phyloP scores from a whole-genome alignment of 257 asterid genomes.

The Nicotiana knightiana region DNA sequence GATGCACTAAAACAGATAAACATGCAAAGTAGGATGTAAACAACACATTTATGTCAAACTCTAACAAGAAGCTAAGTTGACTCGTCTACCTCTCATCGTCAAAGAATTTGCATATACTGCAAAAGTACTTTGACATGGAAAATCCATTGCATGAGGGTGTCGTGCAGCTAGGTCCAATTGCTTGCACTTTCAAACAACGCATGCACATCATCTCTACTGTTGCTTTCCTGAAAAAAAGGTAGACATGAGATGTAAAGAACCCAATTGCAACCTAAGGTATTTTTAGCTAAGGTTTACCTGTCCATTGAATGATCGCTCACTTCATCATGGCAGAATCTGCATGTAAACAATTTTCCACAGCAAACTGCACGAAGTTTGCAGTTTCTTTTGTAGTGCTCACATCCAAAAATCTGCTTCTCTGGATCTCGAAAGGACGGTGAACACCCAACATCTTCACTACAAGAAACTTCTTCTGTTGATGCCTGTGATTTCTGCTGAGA shows the following conservation, averaged over 20 bases:
- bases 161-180: slow-evolving; percentile 37
- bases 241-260: background rate
- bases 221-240: slow-evolving; percentile 29
- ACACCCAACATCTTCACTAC: slow-evolving; percentile 22
- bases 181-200: slow-evolving; percentile 37
- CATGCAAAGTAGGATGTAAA: background rate
- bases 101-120: slow-evolving; percentile 41
- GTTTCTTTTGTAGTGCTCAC: slow-evolving; percentile 44
- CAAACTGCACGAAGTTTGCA: slow-evolving; percentile 45
- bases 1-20: background rate
- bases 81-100: slow-evolving; percentile 42
- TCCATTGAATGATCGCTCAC: slow-evolving; percentile 44
- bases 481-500: slow-evolving; percentile 47
- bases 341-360: slow-evolving; percentile 37
- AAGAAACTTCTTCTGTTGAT: slow-evolving; percentile 24
- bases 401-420: slow-evolving; percentile 31
- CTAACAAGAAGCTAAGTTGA: background rate
- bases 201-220: slow-evolving; percentile 43
- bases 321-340: slow-evolving; percentile 44
- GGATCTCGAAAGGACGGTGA: slow-evolving; percentile 35
- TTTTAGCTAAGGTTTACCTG: slow-evolving; percentile 19
- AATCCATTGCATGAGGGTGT: slow-evolving; percentile 46
- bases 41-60: background rate
- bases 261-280: background rate
- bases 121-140: slow-evolving; percentile 42